These are phyloP conservation scores for Trichoderma sp. DNA, from an alignment of 2,329 filamentous ascomycete species.

Conservation along the genomic window DNA sequence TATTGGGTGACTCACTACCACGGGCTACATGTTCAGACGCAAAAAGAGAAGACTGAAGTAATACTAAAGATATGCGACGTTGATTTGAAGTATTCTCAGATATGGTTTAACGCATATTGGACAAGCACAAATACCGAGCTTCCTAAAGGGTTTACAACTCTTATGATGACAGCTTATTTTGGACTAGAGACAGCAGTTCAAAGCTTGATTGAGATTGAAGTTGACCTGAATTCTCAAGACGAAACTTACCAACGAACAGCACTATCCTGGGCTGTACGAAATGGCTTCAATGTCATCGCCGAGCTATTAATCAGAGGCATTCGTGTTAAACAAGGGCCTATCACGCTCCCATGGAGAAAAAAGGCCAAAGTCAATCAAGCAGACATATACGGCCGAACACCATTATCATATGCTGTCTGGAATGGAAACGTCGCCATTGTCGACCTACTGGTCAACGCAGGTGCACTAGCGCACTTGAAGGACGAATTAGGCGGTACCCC, in stretches of 20 bases:
- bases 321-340: not conserved
- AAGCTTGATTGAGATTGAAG: not conserved
- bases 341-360: not conserved
- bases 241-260: not conserved
- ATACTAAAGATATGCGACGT: not conserved
- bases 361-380: not conserved
- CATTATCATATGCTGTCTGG: not conserved
- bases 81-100: not conserved
- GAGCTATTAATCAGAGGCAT: not conserved
- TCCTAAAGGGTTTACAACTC: not conserved
- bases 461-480: not conserved
- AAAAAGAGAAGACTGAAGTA: not conserved
- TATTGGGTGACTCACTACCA: conserved; percentile 27
- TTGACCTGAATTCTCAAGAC: not conserved
- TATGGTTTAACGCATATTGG: conserved; percentile 9
- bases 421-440: not conserved
- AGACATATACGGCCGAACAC: not conserved
- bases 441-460: not conserved
- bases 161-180: conserved; percentile 16
- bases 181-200: not conserved
- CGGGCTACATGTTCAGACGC: not conserved
- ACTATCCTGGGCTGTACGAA: conserved; percentile 9
- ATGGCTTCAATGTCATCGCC: not conserved
- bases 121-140: not conserved
- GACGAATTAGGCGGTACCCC: not conserved